Conservation (phyloP, 345 rosid species). For the Lumnitzera littorea region DNA sequence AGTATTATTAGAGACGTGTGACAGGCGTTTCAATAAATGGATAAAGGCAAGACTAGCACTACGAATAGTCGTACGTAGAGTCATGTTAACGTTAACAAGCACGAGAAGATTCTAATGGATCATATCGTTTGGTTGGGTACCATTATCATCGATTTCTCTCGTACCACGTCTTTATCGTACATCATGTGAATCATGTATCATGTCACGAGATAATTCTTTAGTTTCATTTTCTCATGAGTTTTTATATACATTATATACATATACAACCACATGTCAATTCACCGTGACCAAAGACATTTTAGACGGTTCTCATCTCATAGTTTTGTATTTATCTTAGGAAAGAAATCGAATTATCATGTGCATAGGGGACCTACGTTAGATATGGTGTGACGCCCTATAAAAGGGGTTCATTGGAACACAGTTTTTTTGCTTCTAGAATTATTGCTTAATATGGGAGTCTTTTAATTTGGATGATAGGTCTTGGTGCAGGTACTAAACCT, state of each 20-base stretch:
- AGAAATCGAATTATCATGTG: slow-evolving; percentile 9
- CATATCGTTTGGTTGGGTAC: not conserved
- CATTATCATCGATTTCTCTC: not conserved
- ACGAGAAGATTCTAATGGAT: not conserved
- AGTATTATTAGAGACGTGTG: slow-evolving; percentile 5
- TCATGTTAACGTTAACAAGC: not conserved
- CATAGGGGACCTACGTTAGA: not conserved
- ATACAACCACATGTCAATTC: slow-evolving; percentile 26
- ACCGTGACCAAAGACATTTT: slow-evolving; percentile 32
- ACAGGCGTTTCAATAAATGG: slow-evolving; percentile 17
- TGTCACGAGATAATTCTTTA: not conserved
- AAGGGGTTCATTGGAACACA: too few species aligned
- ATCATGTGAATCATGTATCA: not conserved
- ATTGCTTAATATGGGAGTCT: too few species aligned
- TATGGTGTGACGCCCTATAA: not conserved
- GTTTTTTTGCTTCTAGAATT: too few species aligned
- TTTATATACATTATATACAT: not conserved
- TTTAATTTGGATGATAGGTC: too few species aligned
- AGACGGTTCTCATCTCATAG: slow-evolving; percentile 26
- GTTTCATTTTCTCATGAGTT: too few species aligned
- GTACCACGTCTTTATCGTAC: not conserved
- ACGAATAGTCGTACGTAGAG: too few species aligned
- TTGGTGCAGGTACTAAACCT: too few species aligned
- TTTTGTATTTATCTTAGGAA: slow-evolving; percentile 12
- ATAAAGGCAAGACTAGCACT: slow-evolving; percentile 5